These are phyloP conservation scores for Cruciata laevipes DNA, from an alignment of 257 asterid species.

Conservation along the genomic window DNA sequence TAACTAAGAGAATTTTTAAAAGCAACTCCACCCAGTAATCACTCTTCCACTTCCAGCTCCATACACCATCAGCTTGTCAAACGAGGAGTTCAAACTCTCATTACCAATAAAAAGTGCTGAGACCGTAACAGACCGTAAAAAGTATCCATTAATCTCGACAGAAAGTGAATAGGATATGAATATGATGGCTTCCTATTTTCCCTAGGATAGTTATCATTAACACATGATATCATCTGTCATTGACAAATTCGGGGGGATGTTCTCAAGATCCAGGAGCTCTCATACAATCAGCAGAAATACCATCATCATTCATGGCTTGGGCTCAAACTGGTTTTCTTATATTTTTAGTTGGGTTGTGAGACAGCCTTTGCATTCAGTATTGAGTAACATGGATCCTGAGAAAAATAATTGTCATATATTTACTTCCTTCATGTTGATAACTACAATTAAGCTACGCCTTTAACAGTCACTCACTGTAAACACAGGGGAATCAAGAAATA, in stretches of 20 bases:
- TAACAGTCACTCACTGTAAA: too few species aligned
- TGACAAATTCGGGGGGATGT: slow-evolving; percentile 2
- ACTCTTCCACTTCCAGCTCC: slow-evolving; percentile 20
- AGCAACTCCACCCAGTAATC: slow-evolving; percentile 63
- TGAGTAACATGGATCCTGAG: too few species aligned
- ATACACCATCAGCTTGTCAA: slow-evolving; percentile 62
- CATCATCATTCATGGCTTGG: not conserved
- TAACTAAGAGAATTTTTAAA: slow-evolving; percentile 73
- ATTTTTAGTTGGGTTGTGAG: too few species aligned
- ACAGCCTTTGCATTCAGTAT: slow-evolving; percentile 8
- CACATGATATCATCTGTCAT: slow-evolving; percentile 50
- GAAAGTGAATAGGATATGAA: slow-evolving; percentile 60
- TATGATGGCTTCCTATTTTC: slow-evolving; percentile 54
- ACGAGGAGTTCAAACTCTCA: slow-evolving; percentile 49
- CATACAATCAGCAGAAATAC: slow-evolving; percentile 25
- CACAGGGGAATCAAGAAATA: too few species aligned
- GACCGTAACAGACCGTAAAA: too few species aligned
- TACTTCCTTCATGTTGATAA: too few species aligned
- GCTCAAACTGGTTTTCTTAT: too few species aligned
- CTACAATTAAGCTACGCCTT: too few species aligned
- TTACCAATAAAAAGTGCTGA: too few species aligned
- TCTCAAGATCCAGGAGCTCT: slow-evolving; percentile 4
- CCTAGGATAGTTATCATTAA: slow-evolving; percentile 45
- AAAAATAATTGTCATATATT: too few species aligned
- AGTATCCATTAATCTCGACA: slow-evolving; percentile 67